A percentile compares a stretch with the other conserved stretches of the same genome.
Evolutionary conservation across 306 rosid genomes (phyloP).

Genomic region (Acmispon strigosus): DNA sequence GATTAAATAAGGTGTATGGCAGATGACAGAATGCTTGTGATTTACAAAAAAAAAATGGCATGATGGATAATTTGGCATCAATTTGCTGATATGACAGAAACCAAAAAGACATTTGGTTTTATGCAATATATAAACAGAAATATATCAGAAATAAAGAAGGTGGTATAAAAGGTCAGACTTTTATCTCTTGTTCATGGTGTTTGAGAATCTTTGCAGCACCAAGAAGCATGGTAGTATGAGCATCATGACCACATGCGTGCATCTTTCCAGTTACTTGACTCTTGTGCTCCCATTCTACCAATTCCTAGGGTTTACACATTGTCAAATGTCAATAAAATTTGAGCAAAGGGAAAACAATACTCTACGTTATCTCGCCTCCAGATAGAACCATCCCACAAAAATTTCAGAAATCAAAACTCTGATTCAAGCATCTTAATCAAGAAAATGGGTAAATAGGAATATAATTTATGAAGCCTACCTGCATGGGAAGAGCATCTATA

Average conservation of each 20-base stretch:
- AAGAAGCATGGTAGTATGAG: constrained; percentile 74
- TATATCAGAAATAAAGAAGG: no score
- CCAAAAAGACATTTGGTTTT: no score
- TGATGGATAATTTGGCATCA: no score
- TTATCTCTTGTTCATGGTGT: constrained; percentile 50
- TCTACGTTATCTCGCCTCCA: background rate
- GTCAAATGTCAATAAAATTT: background rate
- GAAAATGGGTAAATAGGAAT: no score
- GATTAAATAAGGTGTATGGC: no score
- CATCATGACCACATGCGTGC: constrained; percentile 88
- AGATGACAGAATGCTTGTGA: no score
- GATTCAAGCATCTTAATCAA: no score
- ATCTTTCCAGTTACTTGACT: constrained; percentile 68
- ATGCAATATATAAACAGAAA: no score
- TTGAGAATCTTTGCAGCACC: constrained; percentile 79
- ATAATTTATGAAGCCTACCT: constrained; percentile 26
- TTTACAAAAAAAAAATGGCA: no score
- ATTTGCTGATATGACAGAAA: no score
- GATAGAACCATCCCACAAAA: background rate
- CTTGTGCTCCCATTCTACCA: constrained; percentile 60
- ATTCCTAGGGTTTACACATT: constrained; percentile 48
- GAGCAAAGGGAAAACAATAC: background rate
- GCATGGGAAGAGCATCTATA: constrained; percentile 78
- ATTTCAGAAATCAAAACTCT: background rate
- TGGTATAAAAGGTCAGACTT: background rate